phyloP scores from a whole-genome alignment of 2,329 filamentous ascomycete genomes.

The Fusarium cicatricum region DNA sequence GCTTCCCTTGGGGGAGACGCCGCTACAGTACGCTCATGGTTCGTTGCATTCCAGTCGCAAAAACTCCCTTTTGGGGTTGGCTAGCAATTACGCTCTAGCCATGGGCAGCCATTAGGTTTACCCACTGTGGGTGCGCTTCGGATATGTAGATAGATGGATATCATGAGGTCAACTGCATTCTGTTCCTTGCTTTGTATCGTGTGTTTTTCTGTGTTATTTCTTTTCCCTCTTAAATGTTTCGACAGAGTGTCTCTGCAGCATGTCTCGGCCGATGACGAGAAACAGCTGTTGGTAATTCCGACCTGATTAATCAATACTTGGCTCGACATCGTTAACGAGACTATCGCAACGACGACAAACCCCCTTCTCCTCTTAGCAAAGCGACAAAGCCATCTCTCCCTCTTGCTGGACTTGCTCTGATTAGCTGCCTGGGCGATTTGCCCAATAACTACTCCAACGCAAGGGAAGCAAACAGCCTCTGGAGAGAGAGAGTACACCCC shows the following conservation, averaged over 20 bases:
- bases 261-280: constrained; percentile 21
- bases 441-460: not conserved
- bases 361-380: not conserved
- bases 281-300: constrained; percentile 9
- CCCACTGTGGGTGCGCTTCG: not conserved
- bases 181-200: not conserved
- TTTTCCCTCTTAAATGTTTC: not conserved
- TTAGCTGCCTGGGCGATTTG: not conserved
- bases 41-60: constrained; percentile 25
- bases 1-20: constrained; percentile 1
- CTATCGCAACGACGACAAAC: not conserved
- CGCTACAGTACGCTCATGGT: constrained; percentile 10
- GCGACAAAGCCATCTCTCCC: not conserved
- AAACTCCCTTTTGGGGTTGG: constrained; percentile 20
- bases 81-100: constrained; percentile 19
- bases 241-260: not conserved
- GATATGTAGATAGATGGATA: not conserved
- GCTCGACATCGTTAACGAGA: not conserved
- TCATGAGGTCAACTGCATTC: not conserved
- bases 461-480: not conserved
- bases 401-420: not conserved
- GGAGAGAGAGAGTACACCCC: not conserved
- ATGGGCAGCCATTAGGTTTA: not conserved
- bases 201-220: constrained; percentile 1
- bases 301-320: constrained; percentile 1